Percentiles rank a stretch among this genome's conserved stretches.
Conservation (phyloP, 192 early-diverging fungal species). For the Coemansia umbellata region DNA sequence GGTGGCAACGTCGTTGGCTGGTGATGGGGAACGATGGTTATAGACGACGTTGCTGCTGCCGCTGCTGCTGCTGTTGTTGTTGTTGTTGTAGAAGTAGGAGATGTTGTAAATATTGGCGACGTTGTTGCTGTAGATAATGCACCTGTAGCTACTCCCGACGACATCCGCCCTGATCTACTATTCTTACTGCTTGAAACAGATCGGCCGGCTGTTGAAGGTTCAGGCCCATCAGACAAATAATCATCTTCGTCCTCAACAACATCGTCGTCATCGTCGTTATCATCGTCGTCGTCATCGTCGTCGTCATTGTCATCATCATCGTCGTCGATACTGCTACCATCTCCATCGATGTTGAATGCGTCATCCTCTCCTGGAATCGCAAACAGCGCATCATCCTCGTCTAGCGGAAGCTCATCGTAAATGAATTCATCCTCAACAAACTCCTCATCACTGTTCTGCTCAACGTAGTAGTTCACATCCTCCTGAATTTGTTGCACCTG, state of each 20-base stretch:
- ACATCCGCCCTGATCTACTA: conserved; percentile 1
- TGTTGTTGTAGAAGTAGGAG: not conserved
- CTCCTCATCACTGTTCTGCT: conserved; percentile 83
- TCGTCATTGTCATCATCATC: conserved; percentile 1
- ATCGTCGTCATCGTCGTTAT: conserved; percentile 2
- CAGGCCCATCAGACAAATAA: conserved; percentile 9
- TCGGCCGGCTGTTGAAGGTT: conserved; percentile 13
- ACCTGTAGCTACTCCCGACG: not conserved
- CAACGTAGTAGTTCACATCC: conserved; percentile 90
- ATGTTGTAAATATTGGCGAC: too few species aligned
- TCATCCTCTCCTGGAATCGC: conserved; percentile 69
- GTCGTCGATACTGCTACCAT: conserved; percentile 18
- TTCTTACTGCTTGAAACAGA: conserved; percentile 20
- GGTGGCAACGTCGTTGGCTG: conserved; percentile 42
- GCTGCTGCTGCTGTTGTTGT: not conserved
- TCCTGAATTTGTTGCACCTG: conserved; percentile 79
- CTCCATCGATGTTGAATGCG: conserved; percentile 12
- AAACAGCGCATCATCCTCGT: conserved; percentile 84
- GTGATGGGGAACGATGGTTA: conserved; percentile 19
- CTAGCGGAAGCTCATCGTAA: conserved; percentile 90
- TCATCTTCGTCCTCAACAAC: conserved; percentile 3
- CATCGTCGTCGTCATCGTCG: conserved; percentile 8
- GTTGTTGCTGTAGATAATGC: not conserved
- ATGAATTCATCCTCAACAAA: conserved; percentile 92
- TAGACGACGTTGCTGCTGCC: conserved; percentile 9